A percentile compares a stretch with the other conserved stretches of the same genome.
Evolutionary conservation across 208 protist species (phyloP).

Genomic region (Wallacemonas sp.): DNA sequence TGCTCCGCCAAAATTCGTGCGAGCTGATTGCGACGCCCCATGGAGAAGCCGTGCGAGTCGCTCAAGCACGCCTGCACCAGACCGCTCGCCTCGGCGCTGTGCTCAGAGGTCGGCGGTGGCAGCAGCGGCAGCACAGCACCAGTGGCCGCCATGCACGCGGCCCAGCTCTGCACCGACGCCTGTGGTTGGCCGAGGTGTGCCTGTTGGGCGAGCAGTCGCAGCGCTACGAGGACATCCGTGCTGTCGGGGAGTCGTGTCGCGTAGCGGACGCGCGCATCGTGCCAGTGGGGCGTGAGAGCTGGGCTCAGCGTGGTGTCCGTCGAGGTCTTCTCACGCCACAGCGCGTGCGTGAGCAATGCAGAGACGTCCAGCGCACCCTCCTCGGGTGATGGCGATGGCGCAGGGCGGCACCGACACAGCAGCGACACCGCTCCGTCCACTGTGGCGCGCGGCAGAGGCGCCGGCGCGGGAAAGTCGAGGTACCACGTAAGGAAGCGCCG

Average conservation of each 20-base stretch:
- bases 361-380: not conserved
- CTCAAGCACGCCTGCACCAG: not conserved
- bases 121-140: slow-evolving; percentile 11
- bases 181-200: not conserved
- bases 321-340: not conserved
- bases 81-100: too few relatives aligned
- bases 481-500: not conserved
- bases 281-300: not conserved
- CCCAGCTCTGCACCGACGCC: not conserved
- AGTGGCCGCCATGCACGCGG: slow-evolving; percentile 19
- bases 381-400: not conserved
- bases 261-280: not conserved
- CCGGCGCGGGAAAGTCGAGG: not conserved
- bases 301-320: too few relatives aligned
- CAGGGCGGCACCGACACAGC: not conserved
- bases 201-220: not conserved
- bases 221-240: not conserved
- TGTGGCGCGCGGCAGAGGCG: not conserved
- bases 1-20: not conserved
- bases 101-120: too few relatives aligned
- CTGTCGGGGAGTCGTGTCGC: not conserved
- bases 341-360: slow-evolving; percentile 1
- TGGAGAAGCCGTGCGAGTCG: not conserved
- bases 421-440: not conserved
- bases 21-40: not conserved